phyloP scores from a whole-genome alignment of 805 yeast genomes.

The Kluyveromyces starmeri region DNA sequence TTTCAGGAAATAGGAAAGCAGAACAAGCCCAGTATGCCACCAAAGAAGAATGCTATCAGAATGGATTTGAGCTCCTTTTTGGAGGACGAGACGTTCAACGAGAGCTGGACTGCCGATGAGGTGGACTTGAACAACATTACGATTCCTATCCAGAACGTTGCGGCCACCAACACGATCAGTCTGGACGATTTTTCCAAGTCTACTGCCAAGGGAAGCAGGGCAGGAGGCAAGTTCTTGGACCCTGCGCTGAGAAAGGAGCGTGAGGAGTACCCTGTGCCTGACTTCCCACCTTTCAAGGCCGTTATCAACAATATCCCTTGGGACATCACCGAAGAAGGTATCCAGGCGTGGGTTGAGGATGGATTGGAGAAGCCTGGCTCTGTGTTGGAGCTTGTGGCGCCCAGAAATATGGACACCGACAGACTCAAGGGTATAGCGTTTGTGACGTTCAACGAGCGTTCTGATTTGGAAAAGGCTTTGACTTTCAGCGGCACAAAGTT shows the following conservation, averaged over 20 bases:
- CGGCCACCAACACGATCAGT: conserved; percentile 21
- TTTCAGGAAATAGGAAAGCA: no score
- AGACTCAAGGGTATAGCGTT: conserved; percentile 83
- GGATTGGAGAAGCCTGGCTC: conserved; percentile 42
- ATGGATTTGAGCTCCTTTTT: conserved; percentile 85
- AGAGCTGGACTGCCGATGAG: conserved; percentile 83
- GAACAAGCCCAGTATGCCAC: no score
- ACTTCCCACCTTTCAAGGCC: conserved; percentile 87
- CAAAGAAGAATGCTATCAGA: conserved; percentile 59
- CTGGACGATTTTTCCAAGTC: conserved; percentile 20
- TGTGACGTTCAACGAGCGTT: conserved; percentile 70
- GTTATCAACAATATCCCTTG: conserved; percentile 78
- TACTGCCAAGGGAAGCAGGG: conserved; percentile 21
- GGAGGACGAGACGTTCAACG: conserved; percentile 60
- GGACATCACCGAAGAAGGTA: conserved; percentile 60
- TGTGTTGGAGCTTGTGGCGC: conserved; percentile 59
- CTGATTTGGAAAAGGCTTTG: conserved; percentile 67
- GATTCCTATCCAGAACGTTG: conserved; percentile 34
- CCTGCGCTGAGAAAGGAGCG: conserved; percentile 38
- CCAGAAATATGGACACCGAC: conserved; percentile 58
- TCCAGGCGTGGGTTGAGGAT: conserved; percentile 53
- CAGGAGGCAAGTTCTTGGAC: conserved; percentile 25
- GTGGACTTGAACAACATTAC: conserved; percentile 61
- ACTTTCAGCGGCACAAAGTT: conserved; percentile 60
- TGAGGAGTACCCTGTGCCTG: conserved; percentile 79